Evolutionary conservation across 805 yeast genomes (phyloP).

Genomic region (Lipomyces mesembrius): DNA sequence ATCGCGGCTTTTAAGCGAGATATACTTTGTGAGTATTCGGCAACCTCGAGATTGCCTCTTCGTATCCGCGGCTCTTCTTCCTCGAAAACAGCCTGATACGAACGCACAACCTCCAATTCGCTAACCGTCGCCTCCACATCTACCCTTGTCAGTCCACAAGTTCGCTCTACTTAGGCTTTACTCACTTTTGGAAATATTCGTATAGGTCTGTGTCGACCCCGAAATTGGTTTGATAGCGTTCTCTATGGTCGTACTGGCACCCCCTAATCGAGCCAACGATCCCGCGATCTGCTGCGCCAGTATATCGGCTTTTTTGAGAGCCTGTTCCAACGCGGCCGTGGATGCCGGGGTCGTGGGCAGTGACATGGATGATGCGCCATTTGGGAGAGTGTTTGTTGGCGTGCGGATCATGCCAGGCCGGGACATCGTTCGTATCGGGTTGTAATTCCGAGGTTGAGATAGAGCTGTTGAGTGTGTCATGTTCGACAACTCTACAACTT

Average conservation of each 20-base stretch:
- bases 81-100: conserved; percentile 31
- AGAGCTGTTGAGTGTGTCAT: too few species aligned
- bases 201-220: conserved; percentile 61
- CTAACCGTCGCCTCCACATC: conserved; percentile 31
- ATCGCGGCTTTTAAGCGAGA: conserved; percentile 39
- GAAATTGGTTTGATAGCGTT: conserved; percentile 73
- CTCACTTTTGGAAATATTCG: conserved; percentile 60
- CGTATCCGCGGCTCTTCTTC: conserved; percentile 36
- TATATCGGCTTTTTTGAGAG: conserved; percentile 61
- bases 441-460: too few species aligned
- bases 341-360: conserved; percentile 6
- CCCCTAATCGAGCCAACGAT: conserved; percentile 60
- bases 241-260: conserved; percentile 60
- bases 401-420: conserved; percentile 12
- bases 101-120: conserved; percentile 25
- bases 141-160: conserved; percentile 45
- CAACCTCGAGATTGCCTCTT: conserved; percentile 39
- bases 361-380: conserved; percentile 1
- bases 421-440: conserved; percentile 16
- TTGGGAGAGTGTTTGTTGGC: background rate
- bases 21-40: conserved; percentile 39
- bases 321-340: conserved; percentile 59
- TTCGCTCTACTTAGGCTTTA: conserved; percentile 45
- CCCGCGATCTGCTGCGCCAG: conserved; percentile 60
- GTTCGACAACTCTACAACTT: too few species aligned